Base-by-base conservation (phyloP, 108 stramenopile genomes). In the Aurantiochytrium sp. region DNA sequence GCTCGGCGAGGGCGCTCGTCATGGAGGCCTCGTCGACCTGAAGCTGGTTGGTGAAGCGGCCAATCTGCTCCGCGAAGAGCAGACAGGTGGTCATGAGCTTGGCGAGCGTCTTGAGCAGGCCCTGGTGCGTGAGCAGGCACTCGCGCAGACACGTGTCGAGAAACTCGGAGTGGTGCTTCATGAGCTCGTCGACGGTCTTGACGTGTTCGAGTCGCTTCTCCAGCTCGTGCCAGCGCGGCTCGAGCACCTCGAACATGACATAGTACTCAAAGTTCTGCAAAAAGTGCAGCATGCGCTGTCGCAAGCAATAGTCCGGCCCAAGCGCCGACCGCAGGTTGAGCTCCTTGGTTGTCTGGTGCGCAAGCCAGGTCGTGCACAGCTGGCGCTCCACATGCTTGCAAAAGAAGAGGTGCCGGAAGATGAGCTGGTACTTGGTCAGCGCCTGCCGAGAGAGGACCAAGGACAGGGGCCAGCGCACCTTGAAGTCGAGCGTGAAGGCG, bases 351-450 rank as follows among this genome's bases (percentile, higher is more conserved):
- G 92, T 87, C 88, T 97, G 97, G 90, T 97, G 97, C 87, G 95
- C 96, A 45, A 90, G 88, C 97, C 97, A 98, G 41, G 95, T 88
- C 32, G 88, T 90, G 55, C 96, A 94, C 30, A 99, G 95, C 50
- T 94, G 93, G n/a, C 96, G 93, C 92, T 98, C 98, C 22, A 97
- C 97, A 89, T 97, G 95, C 92, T 98, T 99, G 42, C 95, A 94
- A 88, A 98, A 97, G 91, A 98, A 98, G n/a, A 99, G 89, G 86
- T 97, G 97, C 32, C 99, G 94, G 89, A 98, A 99, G 36, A 98
- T 86, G 45, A 98, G 92, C 91, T 97, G 97, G 90, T 99, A 99
- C 86, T 93, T 97, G 24, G 92, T 92, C 59, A 98, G 90, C 36
- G 92, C 91, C 8, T 90, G 89, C 37, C 91, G 86, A 0, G 96